A percentile compares a stretch with the other conserved stretches of the same genome.
phyloP scores from a whole-genome alignment of 768 basidiomycete species.

The Termitomyces sp. region DNA sequence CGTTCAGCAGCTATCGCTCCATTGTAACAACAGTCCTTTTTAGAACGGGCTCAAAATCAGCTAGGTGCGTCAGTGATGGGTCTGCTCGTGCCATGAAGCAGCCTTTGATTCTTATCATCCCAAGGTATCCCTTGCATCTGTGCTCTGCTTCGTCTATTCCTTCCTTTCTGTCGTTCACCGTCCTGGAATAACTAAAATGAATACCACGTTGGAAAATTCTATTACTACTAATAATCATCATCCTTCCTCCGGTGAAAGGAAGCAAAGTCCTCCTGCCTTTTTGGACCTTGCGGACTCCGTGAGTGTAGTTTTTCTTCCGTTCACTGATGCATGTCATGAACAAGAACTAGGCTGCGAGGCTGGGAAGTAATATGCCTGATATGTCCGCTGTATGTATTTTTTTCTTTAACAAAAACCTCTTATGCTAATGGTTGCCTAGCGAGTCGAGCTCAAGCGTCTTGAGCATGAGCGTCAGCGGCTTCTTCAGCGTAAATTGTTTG shows the following conservation, averaged over 20 bases:
- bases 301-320: slow-evolving; percentile 27
- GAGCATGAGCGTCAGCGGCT: slow-evolving; percentile 89
- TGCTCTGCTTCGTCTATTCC: slow-evolving; percentile 46
- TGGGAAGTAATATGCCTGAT: slow-evolving; percentile 84
- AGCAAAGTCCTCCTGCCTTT: slow-evolving; percentile 88
- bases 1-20: slow-evolving; percentile 38
- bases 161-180: slow-evolving; percentile 50
- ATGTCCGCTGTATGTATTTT: slow-evolving; percentile 66
- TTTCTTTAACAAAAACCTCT: neutral
- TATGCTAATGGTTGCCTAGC: slow-evolving; percentile 35
- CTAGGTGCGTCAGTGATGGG: slow-evolving; percentile 45
- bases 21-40: slow-evolving; percentile 79
- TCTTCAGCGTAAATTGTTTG: slow-evolving; percentile 85
- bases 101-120: slow-evolving; percentile 12
- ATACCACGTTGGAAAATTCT: slow-evolving; percentile 63
- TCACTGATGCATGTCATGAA: slow-evolving; percentile 13
- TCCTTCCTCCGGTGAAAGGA: slow-evolving; percentile 61
- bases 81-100: slow-evolving; percentile 19
- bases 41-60: slow-evolving; percentile 72
- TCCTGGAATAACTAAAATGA: slow-evolving; percentile 65
- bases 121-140: slow-evolving; percentile 51
- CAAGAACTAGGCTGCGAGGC: slow-evolving; percentile 60
- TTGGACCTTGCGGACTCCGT: slow-evolving; percentile 93
- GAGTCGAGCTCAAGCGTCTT: slow-evolving; percentile 84
- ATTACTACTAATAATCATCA: slow-evolving; percentile 70